A percentile compares a stretch with the other conserved stretches of the same genome.
phyloP scores from a whole-genome alignment of 345 rosid genomes.

The Toxicodendron radicans region DNA sequence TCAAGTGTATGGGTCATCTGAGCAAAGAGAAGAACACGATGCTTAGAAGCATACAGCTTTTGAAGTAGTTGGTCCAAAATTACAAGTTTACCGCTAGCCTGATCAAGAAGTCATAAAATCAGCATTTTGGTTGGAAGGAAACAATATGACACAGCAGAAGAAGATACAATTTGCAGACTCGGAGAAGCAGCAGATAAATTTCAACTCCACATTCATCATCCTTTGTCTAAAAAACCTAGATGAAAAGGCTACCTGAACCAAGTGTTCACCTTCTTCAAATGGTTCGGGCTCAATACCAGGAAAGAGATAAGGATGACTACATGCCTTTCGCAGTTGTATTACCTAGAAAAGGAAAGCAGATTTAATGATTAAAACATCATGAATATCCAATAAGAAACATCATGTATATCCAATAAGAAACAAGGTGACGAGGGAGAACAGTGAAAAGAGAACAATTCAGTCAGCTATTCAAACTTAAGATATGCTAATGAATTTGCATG shows the following conservation, averaged over 20 bases:
- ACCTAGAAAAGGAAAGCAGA: conserved; percentile 48
- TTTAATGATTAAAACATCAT: conserved; percentile 4
- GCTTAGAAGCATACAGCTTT: conserved; percentile 63
- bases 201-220: neutral
- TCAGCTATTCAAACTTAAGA: conserved; percentile 1
- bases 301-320: conserved; percentile 94
- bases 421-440: conserved; percentile 1
- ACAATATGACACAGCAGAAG: neutral
- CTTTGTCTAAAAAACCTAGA: conserved; percentile 1
- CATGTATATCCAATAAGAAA: conserved; percentile 5
- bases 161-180: conserved; percentile 4
- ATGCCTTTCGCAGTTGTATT: conserved; percentile 83
- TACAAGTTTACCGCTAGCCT: conserved; percentile 88
- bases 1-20: conserved; percentile 94
- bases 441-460: neutral
- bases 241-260: conserved; percentile 61
- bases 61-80: conserved; percentile 69
- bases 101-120: conserved; percentile 20
- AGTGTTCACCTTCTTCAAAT: conserved; percentile 90
- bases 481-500: neutral
- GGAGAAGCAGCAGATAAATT: neutral
- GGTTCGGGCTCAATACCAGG: conserved; percentile 96
- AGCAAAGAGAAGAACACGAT: conserved; percentile 86
- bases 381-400: too few relatives aligned
- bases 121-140: neutral